phyloP scores from a whole-genome alignment of 2,329 filamentous ascomycete genomes.

The Sordariomycetes sp. region DNA sequence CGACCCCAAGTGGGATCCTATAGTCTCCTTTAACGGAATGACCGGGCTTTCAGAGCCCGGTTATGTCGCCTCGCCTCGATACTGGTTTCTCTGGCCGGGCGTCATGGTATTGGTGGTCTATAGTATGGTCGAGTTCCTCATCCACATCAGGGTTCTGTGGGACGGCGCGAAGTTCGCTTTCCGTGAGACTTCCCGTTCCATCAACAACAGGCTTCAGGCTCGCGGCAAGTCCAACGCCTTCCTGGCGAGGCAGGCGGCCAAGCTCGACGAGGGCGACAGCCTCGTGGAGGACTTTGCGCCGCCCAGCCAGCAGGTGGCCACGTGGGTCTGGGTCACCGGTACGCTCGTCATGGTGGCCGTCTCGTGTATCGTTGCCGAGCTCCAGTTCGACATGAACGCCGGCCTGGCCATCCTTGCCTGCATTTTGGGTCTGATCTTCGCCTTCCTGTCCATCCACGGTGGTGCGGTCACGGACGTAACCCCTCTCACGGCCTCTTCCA shows the following conservation, averaged over 20 bases:
- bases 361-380: constrained; percentile 37
- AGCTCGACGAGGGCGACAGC: constrained; percentile 16
- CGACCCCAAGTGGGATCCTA: constrained; percentile 15
- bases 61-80: constrained; percentile 24
- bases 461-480: constrained; percentile 49
- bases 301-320: constrained; percentile 35
- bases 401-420: constrained; percentile 45
- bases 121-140: constrained; percentile 26
- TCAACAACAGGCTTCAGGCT: constrained; percentile 19
- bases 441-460: constrained; percentile 37
- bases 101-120: constrained; percentile 32
- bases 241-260: constrained; percentile 23
- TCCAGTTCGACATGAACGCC: constrained; percentile 45
- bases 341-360: constrained; percentile 35
- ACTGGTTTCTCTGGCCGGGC: constrained; percentile 32
- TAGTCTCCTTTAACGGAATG: constrained; percentile 20
- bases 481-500: constrained; percentile 55
- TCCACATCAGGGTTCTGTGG: constrained; percentile 25
- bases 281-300: constrained; percentile 27
- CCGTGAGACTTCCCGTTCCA: constrained; percentile 15
- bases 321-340: constrained; percentile 40
- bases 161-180: constrained; percentile 22
- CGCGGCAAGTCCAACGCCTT: constrained; percentile 19
- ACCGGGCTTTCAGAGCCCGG: constrained; percentile 14
- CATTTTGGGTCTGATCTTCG: constrained; percentile 46